Evolutionary conservation across 2,329 filamentous ascomycete genomes (phyloP).

Genomic region (Cladosporium austrohemisphaericum): DNA sequence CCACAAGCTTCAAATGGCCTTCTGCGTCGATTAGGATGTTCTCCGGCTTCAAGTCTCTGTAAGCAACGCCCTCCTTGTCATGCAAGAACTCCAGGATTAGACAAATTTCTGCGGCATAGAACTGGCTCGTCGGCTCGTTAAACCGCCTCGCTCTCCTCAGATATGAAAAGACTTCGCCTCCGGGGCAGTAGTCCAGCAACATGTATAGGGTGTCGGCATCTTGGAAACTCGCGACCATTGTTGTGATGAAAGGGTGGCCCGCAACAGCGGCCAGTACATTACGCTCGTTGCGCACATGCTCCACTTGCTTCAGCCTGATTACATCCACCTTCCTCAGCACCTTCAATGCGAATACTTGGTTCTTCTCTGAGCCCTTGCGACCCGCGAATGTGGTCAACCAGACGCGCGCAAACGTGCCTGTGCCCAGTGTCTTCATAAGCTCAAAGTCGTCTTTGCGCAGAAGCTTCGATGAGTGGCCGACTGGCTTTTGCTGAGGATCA

Average conservation of each 20-base stretch:
- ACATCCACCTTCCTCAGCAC: slow-evolving; percentile 67
- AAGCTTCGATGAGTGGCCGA: slow-evolving; percentile 46
- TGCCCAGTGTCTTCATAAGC: slow-evolving; percentile 71
- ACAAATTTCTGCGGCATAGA: slow-evolving; percentile 81
- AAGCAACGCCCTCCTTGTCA: slow-evolving; percentile 74
- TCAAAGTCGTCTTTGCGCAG: slow-evolving; percentile 61
- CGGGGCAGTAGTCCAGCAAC: slow-evolving; percentile 78
- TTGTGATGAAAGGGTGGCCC: slow-evolving; percentile 80
- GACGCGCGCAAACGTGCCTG: slow-evolving; percentile 74
- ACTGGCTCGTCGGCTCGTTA: slow-evolving; percentile 71
- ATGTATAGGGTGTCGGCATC: slow-evolving; percentile 77
- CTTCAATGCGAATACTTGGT: slow-evolving; percentile 76
- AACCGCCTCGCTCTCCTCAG: slow-evolving; percentile 73
- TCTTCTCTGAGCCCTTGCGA: slow-evolving; percentile 48
- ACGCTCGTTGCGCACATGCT: slow-evolving; percentile 81
- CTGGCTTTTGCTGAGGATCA: slow-evolving; percentile 42
- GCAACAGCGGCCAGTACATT: slow-evolving; percentile 72
- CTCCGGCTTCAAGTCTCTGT: slow-evolving; percentile 78
- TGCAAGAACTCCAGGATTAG: slow-evolving; percentile 77
- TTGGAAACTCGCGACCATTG: slow-evolving; percentile 72
- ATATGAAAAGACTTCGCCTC: slow-evolving; percentile 81
- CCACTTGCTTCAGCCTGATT: slow-evolving; percentile 78
- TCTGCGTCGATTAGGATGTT: slow-evolving; percentile 74
- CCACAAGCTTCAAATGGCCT: slow-evolving; percentile 77
- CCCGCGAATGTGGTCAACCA: slow-evolving; percentile 68